These are phyloP conservation scores for Terana coerulea DNA, from an alignment of 768 basidiomycete genomes.

Conservation along the genomic window DNA sequence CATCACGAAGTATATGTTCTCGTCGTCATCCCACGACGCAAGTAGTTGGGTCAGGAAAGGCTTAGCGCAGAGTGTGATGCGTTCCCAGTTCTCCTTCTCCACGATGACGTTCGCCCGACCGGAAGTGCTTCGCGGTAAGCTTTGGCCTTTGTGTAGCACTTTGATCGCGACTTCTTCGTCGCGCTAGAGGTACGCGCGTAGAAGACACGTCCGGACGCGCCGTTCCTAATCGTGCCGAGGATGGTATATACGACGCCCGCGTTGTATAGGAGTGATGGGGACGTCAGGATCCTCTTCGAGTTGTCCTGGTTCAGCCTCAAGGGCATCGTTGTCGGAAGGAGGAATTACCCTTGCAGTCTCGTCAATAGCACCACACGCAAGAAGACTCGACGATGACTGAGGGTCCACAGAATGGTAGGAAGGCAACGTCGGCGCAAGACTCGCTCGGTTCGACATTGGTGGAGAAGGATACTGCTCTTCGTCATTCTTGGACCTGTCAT, in stretches of 20 bases:
- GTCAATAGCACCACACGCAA: no score
- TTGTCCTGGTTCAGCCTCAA: neutral
- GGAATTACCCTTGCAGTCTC: neutral
- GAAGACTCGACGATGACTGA: neutral
- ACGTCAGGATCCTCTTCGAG: neutral
- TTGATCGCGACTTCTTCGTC: slow-evolving; percentile 22
- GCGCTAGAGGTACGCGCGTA: slow-evolving; percentile 11
- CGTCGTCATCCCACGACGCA: slow-evolving; percentile 20
- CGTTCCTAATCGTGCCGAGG: slow-evolving; percentile 15
- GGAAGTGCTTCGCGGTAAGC: slow-evolving; percentile 2
- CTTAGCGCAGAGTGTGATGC: slow-evolving; percentile 1
- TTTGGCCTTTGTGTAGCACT: slow-evolving; percentile 20
- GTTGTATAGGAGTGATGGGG: neutral
- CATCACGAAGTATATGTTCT: slow-evolving; percentile 26
- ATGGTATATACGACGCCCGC: slow-evolving; percentile 14
- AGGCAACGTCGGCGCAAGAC: neutral
- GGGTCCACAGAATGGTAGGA: neutral
- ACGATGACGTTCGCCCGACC: neutral
- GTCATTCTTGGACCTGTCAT: neutral
- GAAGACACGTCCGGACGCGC: slow-evolving; percentile 19
- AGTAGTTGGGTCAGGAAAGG: slow-evolving; percentile 15
- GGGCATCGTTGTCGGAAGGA: neutral
- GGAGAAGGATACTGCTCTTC: neutral
- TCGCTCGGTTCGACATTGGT: neutral
- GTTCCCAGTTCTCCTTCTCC: slow-evolving; percentile 17